Evolutionary conservation across 2,329 filamentous ascomycete genomes (phyloP).

Genomic region (Aspergillus eucalypticola): DNA sequence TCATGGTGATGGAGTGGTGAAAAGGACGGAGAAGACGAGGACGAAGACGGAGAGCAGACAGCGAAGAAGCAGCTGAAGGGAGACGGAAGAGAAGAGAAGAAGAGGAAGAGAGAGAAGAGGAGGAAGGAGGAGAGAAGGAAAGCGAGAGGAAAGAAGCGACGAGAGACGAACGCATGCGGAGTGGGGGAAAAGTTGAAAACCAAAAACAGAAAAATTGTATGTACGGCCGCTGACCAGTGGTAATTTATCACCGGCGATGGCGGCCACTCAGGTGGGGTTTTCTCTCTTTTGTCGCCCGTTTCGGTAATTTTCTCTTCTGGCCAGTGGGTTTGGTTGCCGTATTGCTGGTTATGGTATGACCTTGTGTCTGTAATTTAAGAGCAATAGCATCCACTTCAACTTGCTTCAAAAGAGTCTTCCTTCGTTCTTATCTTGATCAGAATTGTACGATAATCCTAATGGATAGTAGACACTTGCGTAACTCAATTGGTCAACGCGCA

Average conservation of each 20-base stretch:
- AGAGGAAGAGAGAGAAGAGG: slow-evolving; percentile 24
- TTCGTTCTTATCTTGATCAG: not conserved
- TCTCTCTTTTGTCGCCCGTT: slow-evolving; percentile 8
- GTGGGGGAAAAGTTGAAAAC: slow-evolving; percentile 21
- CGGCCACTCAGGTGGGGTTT: slow-evolving; percentile 6
- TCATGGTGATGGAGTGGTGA: slow-evolving; percentile 54
- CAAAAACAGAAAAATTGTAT: slow-evolving; percentile 6
- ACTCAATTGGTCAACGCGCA: not conserved
- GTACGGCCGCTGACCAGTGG: slow-evolving; percentile 9
- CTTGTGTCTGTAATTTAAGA: not conserved
- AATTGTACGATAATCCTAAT: not conserved
- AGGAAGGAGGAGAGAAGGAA: slow-evolving; percentile 15
- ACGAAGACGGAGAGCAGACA: slow-evolving; percentile 16
- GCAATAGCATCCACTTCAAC: not conserved
- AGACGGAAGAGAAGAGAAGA: slow-evolving; percentile 27
- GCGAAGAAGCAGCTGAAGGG: slow-evolving; percentile 22
- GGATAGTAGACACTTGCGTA: not conserved
- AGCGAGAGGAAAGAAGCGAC: slow-evolving; percentile 15
- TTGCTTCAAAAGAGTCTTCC: not conserved
- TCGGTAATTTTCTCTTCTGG: not conserved
- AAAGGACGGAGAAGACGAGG: slow-evolving; percentile 18
- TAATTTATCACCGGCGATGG: not conserved
- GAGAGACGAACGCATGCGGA: slow-evolving; percentile 22
- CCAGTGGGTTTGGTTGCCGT: not conserved
- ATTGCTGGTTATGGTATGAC: not conserved